Evolutionary conservation across 2,329 filamentous ascomycete species (phyloP), one percentile per base, ranked within the genome.

Genomic region (Ophiocordyceps robertsii): DNA sequence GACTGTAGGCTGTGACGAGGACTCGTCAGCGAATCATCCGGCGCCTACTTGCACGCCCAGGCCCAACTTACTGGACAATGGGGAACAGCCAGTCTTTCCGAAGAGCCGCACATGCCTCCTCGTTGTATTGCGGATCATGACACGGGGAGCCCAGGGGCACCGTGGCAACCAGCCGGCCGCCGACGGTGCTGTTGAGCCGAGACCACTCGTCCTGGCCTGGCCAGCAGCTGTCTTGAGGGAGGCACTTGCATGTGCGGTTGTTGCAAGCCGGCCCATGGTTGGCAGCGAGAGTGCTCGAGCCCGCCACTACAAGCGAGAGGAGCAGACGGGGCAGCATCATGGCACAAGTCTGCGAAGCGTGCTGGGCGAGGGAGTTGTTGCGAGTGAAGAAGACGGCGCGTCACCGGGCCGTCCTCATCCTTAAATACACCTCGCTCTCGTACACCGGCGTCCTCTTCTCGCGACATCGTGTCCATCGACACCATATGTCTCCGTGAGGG

Each of bases 221-320:
- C 73, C 76, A 81, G 51, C 64, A 67, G 2, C 45, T 16, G 43
- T 78, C 70, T 21, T 66, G 67, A 1, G 75, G 73, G 29, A 69
- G 62, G 52, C 63, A 68, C 17, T 38, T 38, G 37, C 41, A 43
- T 29, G 29, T 14, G 16, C 19, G 36, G 6, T 37, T 9, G 6
- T 37, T 9, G 36, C 16, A 21, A 13, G 36, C 16, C 19, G 36
- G 16, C 19, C 19, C 7, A 14, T 13, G 13, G 17, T 7, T 2
- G 10, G 16, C 36, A 16, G 36, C 36, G 12, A 16, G n/a, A 2
- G 17, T 14, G 36, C 7, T 27, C 5, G 19, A 4, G 16, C 36
- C 16, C 17, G 36, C 36, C 13, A 37, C 8, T 12, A 19, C 1
- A 13, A 37, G 36, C 10, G 36, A 37, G 19, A 24, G 2, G 19